Percentiles rank a stretch among this genome's conserved stretches.
These are phyloP conservation scores for Selenicereus undatus DNA, from an alignment of 148 eudicot genomes.

Conservation along the genomic window DNA sequence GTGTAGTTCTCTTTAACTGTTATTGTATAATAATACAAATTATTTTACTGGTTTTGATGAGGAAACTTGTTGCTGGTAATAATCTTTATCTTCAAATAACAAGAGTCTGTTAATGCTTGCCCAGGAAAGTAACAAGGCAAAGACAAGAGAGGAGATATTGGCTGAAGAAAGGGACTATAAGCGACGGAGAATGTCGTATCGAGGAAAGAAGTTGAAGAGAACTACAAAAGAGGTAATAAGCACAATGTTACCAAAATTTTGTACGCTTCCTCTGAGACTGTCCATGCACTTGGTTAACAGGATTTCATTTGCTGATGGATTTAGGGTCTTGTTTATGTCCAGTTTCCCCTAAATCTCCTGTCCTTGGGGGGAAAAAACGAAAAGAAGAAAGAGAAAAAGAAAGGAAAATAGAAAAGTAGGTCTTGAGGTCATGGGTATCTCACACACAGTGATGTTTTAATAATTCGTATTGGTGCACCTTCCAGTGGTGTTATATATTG, in stretches of 20 bases:
- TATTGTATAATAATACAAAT: not conserved
- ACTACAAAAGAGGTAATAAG: constrained; percentile 61
- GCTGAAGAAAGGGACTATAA: constrained; percentile 99
- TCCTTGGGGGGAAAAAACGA: no score
- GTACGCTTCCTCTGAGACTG: not conserved
- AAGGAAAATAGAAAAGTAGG: not conserved
- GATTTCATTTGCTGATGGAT: not conserved
- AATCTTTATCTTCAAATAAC: not conserved
- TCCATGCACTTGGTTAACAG: not conserved
- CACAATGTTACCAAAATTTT: not conserved
- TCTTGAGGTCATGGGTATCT: not conserved
- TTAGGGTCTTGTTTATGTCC: no score
- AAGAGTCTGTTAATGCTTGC: not conserved
- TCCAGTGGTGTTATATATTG: not conserved
- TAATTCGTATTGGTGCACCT: not conserved
- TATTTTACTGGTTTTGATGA: not conserved
- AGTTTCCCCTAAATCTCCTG: not conserved
- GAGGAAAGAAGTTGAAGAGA: constrained; percentile 90
- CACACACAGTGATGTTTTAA: not conserved
- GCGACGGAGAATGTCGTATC: constrained; percentile 93
- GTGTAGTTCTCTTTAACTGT: not conserved
- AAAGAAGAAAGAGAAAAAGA: not conserved
- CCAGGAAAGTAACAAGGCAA: constrained; percentile 53
- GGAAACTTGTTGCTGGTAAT: not conserved
- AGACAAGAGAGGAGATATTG: constrained; percentile 83